phyloP scores from a whole-genome alignment of 2,329 filamentous ascomycete genomes.

The Nannizzia gypsea region DNA sequence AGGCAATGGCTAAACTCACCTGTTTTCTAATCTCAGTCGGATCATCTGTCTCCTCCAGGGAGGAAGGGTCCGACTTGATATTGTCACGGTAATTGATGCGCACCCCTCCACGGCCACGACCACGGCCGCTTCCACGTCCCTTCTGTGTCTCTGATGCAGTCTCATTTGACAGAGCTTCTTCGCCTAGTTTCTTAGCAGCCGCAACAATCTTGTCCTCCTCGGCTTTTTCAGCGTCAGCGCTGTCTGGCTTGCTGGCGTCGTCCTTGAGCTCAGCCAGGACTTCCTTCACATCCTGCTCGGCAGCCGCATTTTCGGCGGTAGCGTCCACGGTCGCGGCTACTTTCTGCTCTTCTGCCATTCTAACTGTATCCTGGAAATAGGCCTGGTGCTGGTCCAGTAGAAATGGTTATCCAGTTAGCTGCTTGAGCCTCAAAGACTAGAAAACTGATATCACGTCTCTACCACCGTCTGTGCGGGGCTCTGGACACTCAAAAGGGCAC shows the following conservation, averaged over 20 bases:
- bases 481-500: background rate
- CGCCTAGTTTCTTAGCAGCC: constrained; percentile 14
- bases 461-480: background rate
- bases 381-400: background rate
- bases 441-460: background rate
- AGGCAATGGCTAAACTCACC: constrained; percentile 25
- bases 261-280: constrained; percentile 36
- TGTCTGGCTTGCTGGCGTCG: constrained; percentile 19
- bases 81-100: constrained; percentile 39
- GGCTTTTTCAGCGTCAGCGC: constrained; percentile 28
- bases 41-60: constrained; percentile 60
- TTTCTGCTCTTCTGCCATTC: constrained; percentile 32
- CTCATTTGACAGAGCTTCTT: constrained; percentile 13
- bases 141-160: constrained; percentile 14
- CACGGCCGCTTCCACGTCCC: constrained; percentile 21
- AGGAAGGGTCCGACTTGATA: constrained; percentile 58
- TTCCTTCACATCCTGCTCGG: constrained; percentile 37
- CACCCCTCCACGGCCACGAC: constrained; percentile 19
- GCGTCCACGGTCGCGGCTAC: constrained; percentile 15
- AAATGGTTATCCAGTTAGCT: background rate
- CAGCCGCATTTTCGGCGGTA: constrained; percentile 28
- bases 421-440: background rate
- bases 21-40: constrained; percentile 72
- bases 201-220: constrained; percentile 20
- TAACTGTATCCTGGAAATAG: background rate